These are phyloP conservation scores for Hordeum pubiflorum DNA, from an alignment of 202 grass and related monocot species.

Conservation along the genomic window DNA sequence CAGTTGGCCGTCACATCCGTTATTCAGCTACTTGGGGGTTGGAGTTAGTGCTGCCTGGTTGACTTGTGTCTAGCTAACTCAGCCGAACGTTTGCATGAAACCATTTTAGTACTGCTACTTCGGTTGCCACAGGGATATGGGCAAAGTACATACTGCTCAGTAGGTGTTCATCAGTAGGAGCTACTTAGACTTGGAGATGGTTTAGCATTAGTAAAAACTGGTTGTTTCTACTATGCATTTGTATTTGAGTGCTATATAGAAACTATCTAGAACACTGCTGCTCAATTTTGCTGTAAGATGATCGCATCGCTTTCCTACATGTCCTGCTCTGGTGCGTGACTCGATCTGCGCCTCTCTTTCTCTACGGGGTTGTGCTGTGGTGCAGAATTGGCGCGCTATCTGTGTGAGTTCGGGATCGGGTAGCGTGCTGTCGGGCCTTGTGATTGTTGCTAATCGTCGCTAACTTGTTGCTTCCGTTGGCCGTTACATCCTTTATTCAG, in stretches of 20 bases:
- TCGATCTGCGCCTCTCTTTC: not conserved
- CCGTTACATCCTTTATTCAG: not conserved
- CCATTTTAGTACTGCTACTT: not conserved
- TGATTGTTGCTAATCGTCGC: not conserved
- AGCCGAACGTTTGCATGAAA: not conserved
- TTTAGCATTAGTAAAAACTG: not conserved
- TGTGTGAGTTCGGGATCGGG: not conserved
- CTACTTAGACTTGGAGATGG: not conserved
- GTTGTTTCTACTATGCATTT: not conserved
- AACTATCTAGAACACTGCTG: not conserved
- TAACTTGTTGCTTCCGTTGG: not conserved
- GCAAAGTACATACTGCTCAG: not conserved
- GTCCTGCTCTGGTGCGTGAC: constrained; percentile 55
- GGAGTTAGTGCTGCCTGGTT: constrained; percentile 16
- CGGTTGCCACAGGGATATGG: not conserved
- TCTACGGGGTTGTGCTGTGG: not conserved
- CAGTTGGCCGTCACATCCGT: not conserved
- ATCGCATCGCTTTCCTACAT: constrained; percentile 79
- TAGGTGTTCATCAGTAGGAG: not conserved
- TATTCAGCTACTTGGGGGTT: not conserved
- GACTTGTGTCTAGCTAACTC: not conserved
- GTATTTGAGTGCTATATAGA: not conserved
- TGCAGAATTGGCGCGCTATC: not conserved
- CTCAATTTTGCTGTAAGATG: too few species aligned
- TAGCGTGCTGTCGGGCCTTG: not conserved